Evolutionary conservation across 2,329 filamentous ascomycete genomes (phyloP), one percentile per base, ranked within the genome.

Genomic region (Fusarium musae): DNA sequence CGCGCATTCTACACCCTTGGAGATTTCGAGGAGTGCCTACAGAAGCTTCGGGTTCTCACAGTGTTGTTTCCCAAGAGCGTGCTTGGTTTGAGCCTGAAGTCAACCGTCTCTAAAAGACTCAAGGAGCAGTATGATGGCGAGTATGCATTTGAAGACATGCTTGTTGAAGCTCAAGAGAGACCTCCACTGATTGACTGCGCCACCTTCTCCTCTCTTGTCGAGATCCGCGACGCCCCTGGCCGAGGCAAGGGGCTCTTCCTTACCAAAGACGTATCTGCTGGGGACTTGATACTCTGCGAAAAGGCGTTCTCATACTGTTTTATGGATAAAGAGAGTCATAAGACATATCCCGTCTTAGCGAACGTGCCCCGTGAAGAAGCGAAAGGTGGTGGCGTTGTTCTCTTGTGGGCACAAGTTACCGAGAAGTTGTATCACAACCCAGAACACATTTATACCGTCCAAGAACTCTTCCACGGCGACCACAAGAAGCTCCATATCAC

Each of bases 221-320:
- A 81, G 47, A 72, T 89, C 1, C 83, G 80, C 39, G 47, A 76
- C 11, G 84, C 85, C 2, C 75, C 78, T 3, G 83, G 78, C 13
- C 80, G 82, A 23, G 87, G 87, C 5, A 81, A 83, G 5, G 88
- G 88, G 0, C 77, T 90, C 0, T 90, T 89, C 72, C 86, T 85
- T 0, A 87, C 83, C 2, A 78, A 80, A 26, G 73, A 80, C 0
- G 85, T 90, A 5, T 80, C 81, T 42, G 83, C 85, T 0, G 88
- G 88, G 0, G 85, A 89, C 7, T 79, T 89, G 4, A 76, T 90
- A 1, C 72, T 90, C 3, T 89, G 87, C 52, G 88, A 90, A 66
- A 90, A 90, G 68, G 87, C 88, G 0, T 88, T 89, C 72, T 77
- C 78, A 1, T 82, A 88, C 74, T 79, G 69, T 26, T 84, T 79